Conservation (phyloP, 139 green algal genomes). For the Microglena sp. region DNA sequence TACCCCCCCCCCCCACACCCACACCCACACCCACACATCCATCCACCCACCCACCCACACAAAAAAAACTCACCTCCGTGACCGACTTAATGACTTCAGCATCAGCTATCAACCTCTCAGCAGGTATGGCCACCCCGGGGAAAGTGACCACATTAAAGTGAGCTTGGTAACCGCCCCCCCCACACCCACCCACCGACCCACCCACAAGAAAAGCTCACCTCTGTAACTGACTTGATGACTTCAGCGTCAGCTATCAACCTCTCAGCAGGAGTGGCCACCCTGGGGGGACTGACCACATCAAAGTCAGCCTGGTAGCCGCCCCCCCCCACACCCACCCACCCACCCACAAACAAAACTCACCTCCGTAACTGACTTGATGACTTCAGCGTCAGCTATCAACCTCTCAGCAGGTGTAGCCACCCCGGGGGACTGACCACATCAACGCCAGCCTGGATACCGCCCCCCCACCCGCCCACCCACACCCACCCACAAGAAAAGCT, state of each 20-base stretch:
- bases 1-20: background rate
- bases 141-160: too few species aligned
- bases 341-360: too few species aligned
- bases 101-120: too few species aligned
- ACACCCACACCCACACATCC: too few species aligned
- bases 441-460: too few species aligned
- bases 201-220: background rate
- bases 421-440: constrained; percentile 5
- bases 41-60: background rate
- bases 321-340: background rate
- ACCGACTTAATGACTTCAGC: too few species aligned
- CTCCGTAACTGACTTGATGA: constrained; percentile 43
- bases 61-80: background rate
- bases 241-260: background rate
- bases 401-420: constrained; percentile 24
- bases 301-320: background rate
- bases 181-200: background rate
- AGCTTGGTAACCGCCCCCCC: background rate
- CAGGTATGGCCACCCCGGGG: too few species aligned
- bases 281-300: too few species aligned
- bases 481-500: too few species aligned
- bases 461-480: too few species aligned
- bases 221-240: background rate
- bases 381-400: constrained; percentile 39
- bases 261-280: constrained; percentile 2